These are phyloP conservation scores for Rhodotorula sphaerocarpa DNA, from an alignment of 768 basidiomycete species.

Conservation along the genomic window DNA sequence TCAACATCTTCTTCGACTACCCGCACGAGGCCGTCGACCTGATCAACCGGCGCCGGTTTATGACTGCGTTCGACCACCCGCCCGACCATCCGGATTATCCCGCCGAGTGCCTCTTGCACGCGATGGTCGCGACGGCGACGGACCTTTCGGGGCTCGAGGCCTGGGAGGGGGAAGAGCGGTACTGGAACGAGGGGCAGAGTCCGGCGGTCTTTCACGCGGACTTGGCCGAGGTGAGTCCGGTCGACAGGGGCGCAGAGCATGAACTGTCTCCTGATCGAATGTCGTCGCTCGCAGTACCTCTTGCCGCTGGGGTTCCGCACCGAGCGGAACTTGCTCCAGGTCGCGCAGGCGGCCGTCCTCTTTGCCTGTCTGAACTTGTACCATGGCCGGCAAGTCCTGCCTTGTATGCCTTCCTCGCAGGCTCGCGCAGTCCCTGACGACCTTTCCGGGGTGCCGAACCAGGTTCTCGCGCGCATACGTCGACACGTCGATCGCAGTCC, in stretches of 20 bases:
- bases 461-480: conserved; percentile 6
- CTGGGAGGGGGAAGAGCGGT: conserved; percentile 5
- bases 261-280: too few species aligned
- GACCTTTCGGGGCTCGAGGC: conserved; percentile 2
- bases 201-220: conserved; percentile 1
- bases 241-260: too few species aligned
- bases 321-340: background rate
- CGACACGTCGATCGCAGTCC: conserved; percentile 1
- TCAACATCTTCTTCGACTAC: conserved; percentile 5
- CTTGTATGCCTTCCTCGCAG: too few species aligned
- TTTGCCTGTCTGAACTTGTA: background rate
- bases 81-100: conserved; percentile 4
- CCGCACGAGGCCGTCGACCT: conserved; percentile 12
- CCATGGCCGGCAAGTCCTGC: background rate
- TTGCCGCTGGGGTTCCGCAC: background rate
- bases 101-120: conserved; percentile 3
- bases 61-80: background rate
- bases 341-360: conserved; percentile 8
- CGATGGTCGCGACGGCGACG: background rate
- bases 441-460: background rate
- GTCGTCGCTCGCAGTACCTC: background rate
- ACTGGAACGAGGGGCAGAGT: background rate
- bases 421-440: background rate
- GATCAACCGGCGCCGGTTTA: conserved; percentile 1
- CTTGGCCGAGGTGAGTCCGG: background rate